These are phyloP conservation scores for Penicillium turbatum DNA, from an alignment of 495 filamentous ascomycete genomes.

Conservation along the genomic window DNA sequence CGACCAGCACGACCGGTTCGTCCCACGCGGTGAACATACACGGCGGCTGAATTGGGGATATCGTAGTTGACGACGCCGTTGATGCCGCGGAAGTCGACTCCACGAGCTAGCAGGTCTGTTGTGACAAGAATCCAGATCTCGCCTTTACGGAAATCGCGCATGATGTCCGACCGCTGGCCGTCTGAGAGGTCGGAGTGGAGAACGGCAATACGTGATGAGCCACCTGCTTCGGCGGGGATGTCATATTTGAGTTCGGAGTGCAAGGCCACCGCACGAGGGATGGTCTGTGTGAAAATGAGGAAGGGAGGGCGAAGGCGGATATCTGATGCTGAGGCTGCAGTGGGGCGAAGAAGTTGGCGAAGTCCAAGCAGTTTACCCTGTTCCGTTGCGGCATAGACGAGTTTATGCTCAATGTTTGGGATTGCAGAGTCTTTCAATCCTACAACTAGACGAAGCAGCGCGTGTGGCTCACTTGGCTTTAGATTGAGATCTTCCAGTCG, in stretches of 20 bases:
- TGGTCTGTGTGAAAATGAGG: slow-evolving; percentile 92
- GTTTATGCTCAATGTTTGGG: slow-evolving; percentile 81
- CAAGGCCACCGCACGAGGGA: slow-evolving; percentile 80
- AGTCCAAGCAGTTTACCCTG: slow-evolving; percentile 89
- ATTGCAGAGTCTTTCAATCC: slow-evolving; percentile 93
- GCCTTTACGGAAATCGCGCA: slow-evolving; percentile 84
- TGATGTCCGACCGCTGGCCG: slow-evolving; percentile 66
- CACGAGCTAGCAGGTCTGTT: slow-evolving; percentile 85
- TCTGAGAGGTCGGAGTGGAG: slow-evolving; percentile 85
- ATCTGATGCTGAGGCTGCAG: slow-evolving; percentile 50
- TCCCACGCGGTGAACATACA: slow-evolving; percentile 91
- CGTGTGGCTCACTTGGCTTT: slow-evolving; percentile 25
- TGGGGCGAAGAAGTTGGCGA: slow-evolving; percentile 84
- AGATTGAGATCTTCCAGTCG: slow-evolving; percentile 32
- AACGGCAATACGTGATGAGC: slow-evolving; percentile 79
- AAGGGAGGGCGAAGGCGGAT: slow-evolving; percentile 78
- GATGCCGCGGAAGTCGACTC: slow-evolving; percentile 85
- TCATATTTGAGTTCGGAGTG: slow-evolving; percentile 91
- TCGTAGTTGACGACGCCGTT: slow-evolving; percentile 97
- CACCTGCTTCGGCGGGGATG: slow-evolving; percentile 82
- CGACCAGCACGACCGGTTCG: slow-evolving; percentile 86
- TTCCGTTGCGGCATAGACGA: slow-evolving; percentile 89
- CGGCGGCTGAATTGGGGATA: slow-evolving; percentile 79
- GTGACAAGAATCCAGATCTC: slow-evolving; percentile 96
- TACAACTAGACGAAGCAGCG: slow-evolving; percentile 79